A percentile compares a stretch with the other conserved stretches of the same genome.
Evolutionary conservation across 257 asterid genomes (phyloP).

Genomic region (Anisodus acutangulus): DNA sequence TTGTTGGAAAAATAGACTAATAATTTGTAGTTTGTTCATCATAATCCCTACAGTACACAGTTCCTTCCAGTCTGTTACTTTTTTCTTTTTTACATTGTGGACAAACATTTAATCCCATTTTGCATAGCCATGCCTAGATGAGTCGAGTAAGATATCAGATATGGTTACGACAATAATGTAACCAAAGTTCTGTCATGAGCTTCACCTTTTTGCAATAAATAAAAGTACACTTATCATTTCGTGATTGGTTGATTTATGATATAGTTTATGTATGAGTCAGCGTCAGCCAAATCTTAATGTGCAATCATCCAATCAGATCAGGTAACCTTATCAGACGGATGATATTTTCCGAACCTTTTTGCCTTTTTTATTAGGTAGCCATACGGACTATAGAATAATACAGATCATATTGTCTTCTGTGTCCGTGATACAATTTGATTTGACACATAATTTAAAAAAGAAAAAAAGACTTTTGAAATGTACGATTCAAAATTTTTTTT

Average conservation of each 20-base stretch:
- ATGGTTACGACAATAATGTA: neutral
- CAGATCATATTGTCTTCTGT: neutral
- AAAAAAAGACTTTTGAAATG: no score
- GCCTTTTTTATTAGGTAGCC: no score
- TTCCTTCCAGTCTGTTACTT: neutral
- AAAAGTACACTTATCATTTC: neutral
- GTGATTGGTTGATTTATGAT: neutral
- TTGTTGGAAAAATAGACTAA: no score
- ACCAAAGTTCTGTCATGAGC: neutral
- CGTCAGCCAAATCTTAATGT: neutral
- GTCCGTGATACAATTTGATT: no score
- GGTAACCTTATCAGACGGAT: constrained; percentile 8
- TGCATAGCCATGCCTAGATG: neutral
- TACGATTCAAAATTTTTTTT: no score
- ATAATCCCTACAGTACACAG: neutral
- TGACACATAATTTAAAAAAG: no score
- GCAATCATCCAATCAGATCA: constrained; percentile 5
- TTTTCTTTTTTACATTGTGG: neutral
- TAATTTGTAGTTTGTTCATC: neutral
- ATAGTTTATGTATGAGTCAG: neutral
- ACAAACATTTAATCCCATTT: neutral
- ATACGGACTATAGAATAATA: neutral
- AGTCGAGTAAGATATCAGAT: neutral
- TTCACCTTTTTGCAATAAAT: neutral
- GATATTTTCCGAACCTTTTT: neutral